A percentile compares a stretch with the other conserved stretches of the same genome.
Evolutionary conservation across 345 rosid species (phyloP).

Genomic region (Clausena lansium): DNA sequence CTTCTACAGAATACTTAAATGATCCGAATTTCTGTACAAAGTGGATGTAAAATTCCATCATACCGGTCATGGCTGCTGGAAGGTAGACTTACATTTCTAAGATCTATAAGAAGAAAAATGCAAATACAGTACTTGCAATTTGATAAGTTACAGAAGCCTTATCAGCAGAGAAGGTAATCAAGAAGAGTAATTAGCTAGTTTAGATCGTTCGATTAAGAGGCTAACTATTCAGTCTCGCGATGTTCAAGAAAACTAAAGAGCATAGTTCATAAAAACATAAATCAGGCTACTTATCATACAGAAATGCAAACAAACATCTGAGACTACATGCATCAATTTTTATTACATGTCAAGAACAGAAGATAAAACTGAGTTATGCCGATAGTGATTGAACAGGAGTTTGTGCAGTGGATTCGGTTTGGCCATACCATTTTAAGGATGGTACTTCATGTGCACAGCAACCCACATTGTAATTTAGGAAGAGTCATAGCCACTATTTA

Average conservation of each 20-base stretch:
- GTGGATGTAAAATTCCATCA: background rate
- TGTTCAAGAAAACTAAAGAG: background rate
- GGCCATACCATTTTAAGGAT: background rate
- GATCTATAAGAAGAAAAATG: background rate
- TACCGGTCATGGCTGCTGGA: background rate
- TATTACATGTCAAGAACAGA: background rate
- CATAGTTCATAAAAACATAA: background rate
- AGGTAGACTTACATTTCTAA: background rate
- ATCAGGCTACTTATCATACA: background rate
- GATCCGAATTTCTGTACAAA: background rate
- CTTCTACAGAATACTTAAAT: background rate
- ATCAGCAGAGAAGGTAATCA: background rate
- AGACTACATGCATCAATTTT: background rate
- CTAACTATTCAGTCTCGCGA: too few relatives aligned
- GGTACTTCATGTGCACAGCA: background rate
- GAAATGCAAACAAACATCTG: background rate
- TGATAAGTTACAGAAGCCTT: background rate
- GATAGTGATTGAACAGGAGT: background rate
- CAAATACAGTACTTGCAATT: background rate
- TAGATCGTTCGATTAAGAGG: background rate
- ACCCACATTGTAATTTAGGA: background rate
- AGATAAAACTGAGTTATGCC: too few relatives aligned
- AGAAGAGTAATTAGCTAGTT: background rate
- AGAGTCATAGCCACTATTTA: slow-evolving; percentile 31
- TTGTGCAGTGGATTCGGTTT: too few relatives aligned